Evolutionary conservation across 2,329 filamentous ascomycete genomes (phyloP), one percentile per base, ranked within the genome.

Genomic region (Ambrosiella cleistominuta): DNA sequence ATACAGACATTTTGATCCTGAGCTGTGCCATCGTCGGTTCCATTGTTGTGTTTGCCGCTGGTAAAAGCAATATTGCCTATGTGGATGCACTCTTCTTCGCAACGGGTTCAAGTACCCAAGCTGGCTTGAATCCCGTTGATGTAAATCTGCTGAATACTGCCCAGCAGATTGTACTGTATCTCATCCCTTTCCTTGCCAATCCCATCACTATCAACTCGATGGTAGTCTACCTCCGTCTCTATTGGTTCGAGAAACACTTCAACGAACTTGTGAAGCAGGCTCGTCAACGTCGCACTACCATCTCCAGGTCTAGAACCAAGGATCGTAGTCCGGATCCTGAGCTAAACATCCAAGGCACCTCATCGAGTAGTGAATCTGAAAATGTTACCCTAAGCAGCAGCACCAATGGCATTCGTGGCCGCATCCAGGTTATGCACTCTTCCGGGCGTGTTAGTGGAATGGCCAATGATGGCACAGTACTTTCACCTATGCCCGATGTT

Each of bases 211-310:
- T 95, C 64, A 82, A 95, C 66, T 81, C 86, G 1, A 85, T 81
- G 50, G 88, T 98, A 50, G 93, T 98, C 7, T 91, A 95, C 64
- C 77, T 97, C 12, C 85, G 93, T 35, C 75, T 98, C 1, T 96
- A 95, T 70, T 98, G 91, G 91, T 98, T 98, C 67, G 90, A 98
- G 70, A 95, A 94, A 70, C 81, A 90, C 7, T 97, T 98, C 67
- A 86, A 95, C 67, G 78, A 86, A 64, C 79, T 95, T 63, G 89
- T 86, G 12, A 77, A 76, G 39, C 86, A 95, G 64, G 82, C 86
- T 1, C 80, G 81, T 57, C 75, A 72, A 49, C 74, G 83, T 57
- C 80, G 90, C 57, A 76, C 77, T 57, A 85, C 78, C 40, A 69
- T 83, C n/a, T 72, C 86, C 66, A 70, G 80, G 71, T 71, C 83